A percentile compares a stretch with the other conserved stretches of the same genome.
phyloP scores from a whole-genome alignment of 2,329 filamentous ascomycete genomes.

The Nigrograna mackinnonii region DNA sequence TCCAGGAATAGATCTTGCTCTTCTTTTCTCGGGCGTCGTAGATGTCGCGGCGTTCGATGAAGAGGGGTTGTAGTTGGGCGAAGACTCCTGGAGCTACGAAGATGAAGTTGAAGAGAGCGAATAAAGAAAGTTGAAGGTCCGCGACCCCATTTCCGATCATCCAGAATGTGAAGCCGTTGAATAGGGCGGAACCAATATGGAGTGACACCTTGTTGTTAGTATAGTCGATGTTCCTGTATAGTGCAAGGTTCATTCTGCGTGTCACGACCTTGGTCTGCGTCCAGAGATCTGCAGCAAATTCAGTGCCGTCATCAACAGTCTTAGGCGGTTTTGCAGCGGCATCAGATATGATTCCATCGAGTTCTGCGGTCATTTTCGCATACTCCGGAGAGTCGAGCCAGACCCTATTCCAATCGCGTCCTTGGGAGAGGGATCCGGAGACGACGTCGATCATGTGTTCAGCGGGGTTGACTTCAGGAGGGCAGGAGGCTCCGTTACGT shows the following conservation, averaged over 20 bases:
- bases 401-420: constrained; percentile 39
- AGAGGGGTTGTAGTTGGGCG: constrained; percentile 46
- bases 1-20: constrained; percentile 74
- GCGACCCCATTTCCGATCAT: constrained; percentile 27
- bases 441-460: constrained; percentile 85
- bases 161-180: constrained; percentile 32
- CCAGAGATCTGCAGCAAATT: constrained; percentile 30
- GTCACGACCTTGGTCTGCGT: constrained; percentile 26
- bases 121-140: constrained; percentile 47
- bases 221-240: constrained; percentile 29
- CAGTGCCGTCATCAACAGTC: constrained; percentile 43
- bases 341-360: constrained; percentile 41
- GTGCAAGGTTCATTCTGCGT: constrained; percentile 20
- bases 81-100: constrained; percentile 45
- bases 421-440: constrained; percentile 39
- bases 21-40: constrained; percentile 64
- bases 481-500: constrained; percentile 57
- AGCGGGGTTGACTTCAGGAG: constrained; percentile 53
- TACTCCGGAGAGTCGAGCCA: constrained; percentile 42
- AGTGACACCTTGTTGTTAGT: constrained; percentile 29
- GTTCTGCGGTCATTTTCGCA: constrained; percentile 35
- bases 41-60: constrained; percentile 49
- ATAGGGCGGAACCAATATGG: constrained; percentile 25
- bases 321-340: constrained; percentile 41
- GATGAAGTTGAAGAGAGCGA: constrained; percentile 55